These are phyloP conservation scores for Tricholoma flavovirens DNA, from an alignment of 768 basidiomycete species.

Conservation along the genomic window DNA sequence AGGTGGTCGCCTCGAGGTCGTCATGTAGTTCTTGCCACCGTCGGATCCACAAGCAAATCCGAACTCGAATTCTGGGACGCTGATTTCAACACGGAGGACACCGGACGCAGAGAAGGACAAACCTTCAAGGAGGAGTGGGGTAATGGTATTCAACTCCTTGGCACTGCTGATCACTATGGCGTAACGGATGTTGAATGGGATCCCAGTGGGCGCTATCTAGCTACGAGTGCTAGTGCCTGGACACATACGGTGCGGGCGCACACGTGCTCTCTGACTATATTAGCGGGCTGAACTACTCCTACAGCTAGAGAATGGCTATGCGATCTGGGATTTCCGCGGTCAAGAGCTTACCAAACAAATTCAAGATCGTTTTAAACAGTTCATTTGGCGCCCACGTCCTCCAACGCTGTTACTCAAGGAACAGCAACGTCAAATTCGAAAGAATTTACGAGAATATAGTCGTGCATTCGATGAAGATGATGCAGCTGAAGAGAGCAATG, in stretches of 20 bases:
- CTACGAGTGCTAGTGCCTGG: slow-evolving; percentile 94
- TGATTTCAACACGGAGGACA: slow-evolving; percentile 74
- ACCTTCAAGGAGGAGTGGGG: slow-evolving; percentile 72
- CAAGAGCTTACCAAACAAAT: slow-evolving; percentile 87
- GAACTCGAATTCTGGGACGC: slow-evolving; percentile 99
- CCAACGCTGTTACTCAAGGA: slow-evolving; percentile 82
- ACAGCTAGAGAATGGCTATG: slow-evolving; percentile 94
- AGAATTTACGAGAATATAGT: slow-evolving; percentile 88
- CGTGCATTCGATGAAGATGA: slow-evolving; percentile 95
- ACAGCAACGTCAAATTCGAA: slow-evolving; percentile 78
- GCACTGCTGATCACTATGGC: slow-evolving; percentile 90
- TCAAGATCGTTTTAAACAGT: slow-evolving; percentile 95
- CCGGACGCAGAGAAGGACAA: slow-evolving; percentile 45
- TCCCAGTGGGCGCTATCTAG: slow-evolving; percentile 89
- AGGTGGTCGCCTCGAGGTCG: slow-evolving; percentile 96
- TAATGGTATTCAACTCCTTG: slow-evolving; percentile 77
- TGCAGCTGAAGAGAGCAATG: slow-evolving; percentile 89
- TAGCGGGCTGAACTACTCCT: slow-evolving; percentile 8
- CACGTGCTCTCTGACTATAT: not conserved
- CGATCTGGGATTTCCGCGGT: slow-evolving; percentile 98
- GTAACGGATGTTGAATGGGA: slow-evolving; percentile 99
- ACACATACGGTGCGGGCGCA: slow-evolving; percentile 69
- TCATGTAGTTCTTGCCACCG: slow-evolving; percentile 92
- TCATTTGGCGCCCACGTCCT: slow-evolving; percentile 97
- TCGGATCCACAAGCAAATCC: slow-evolving; percentile 92